A percentile compares a stretch with the other conserved stretches of the same genome.
Conservation (phyloP, 108 stramenopile species). For the Schizochytrium sp. region DNA sequence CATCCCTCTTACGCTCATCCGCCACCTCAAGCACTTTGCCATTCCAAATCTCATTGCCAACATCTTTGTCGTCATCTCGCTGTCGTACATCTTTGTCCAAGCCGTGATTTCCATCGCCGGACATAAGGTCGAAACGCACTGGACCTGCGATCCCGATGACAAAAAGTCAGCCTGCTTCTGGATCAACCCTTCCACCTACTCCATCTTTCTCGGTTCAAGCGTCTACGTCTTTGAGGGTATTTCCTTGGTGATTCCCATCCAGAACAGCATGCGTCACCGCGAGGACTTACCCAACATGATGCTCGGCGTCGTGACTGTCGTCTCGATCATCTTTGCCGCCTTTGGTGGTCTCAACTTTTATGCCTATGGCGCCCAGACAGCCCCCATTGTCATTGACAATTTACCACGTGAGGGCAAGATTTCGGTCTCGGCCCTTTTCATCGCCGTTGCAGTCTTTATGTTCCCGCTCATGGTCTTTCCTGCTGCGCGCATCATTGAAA, state of each 20-base stretch:
- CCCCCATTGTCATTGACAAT: neutral
- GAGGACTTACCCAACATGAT: neutral
- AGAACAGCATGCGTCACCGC: neutral
- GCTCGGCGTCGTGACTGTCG: neutral
- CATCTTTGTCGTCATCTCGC: slow-evolving; percentile 11
- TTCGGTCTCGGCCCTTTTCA: neutral
- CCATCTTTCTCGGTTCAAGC: neutral
- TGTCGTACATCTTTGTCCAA: neutral
- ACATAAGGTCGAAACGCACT: neutral
- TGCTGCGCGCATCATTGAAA: slow-evolving; percentile 9
- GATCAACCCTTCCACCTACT: neutral
- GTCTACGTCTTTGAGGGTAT: slow-evolving; percentile 16
- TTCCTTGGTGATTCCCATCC: neutral
- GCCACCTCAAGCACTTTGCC: slow-evolving; percentile 11
- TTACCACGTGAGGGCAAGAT: neutral
- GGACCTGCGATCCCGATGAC: neutral
- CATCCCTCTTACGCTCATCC: slow-evolving; percentile 4
- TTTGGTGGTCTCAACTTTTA: slow-evolving; percentile 12
- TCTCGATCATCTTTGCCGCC: neutral
- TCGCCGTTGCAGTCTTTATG: slow-evolving; percentile 1
- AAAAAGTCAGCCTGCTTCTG: neutral
- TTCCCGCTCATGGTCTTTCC: slow-evolving; percentile 16
- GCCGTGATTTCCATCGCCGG: neutral
- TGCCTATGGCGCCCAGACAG: neutral
- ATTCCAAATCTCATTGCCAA: neutral